These are phyloP conservation scores for Termitomyces sp. DNA, from an alignment of 768 basidiomycete species.

Conservation along the genomic window DNA sequence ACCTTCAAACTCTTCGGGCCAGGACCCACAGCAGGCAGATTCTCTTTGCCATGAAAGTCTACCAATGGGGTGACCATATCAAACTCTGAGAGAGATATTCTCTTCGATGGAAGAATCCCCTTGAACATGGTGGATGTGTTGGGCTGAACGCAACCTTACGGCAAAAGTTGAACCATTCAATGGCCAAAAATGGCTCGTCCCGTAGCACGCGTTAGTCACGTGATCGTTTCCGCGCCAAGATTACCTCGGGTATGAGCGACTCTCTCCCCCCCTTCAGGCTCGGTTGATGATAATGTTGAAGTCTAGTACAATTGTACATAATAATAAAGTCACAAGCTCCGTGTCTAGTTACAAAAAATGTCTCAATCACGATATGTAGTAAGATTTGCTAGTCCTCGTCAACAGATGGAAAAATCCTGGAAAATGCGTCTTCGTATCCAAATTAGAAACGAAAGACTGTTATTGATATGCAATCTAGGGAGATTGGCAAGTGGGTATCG, in stretches of 20 bases:
- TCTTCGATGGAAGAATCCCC: constrained; percentile 66
- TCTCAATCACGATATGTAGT: not conserved
- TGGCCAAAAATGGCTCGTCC: constrained; percentile 2
- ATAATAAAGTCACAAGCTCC: not conserved
- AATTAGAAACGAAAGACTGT: not conserved
- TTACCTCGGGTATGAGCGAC: too few relatives aligned
- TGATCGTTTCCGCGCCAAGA: not conserved
- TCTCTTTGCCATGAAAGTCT: constrained; percentile 63
- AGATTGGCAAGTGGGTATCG: constrained; percentile 52
- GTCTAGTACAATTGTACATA: not conserved
- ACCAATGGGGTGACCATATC: constrained; percentile 59
- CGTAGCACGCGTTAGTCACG: constrained; percentile 10
- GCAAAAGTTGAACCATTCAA: constrained; percentile 9
- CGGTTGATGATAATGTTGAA: too few relatives aligned
- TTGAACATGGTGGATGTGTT: constrained; percentile 62
- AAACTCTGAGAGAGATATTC: constrained; percentile 63
- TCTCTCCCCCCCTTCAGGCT: too few relatives aligned
- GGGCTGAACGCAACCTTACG: constrained; percentile 7
- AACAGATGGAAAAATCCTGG: not conserved
- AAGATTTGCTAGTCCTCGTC: not conserved
- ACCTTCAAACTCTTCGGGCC: constrained; percentile 12
- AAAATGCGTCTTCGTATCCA: not conserved
- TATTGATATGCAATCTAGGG: constrained; percentile 20
- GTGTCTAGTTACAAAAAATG: not conserved
- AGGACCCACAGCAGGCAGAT: constrained; percentile 30